These are phyloP conservation scores for Leccinum obscurum DNA, from an alignment of 768 basidiomycete genomes.

Conservation along the genomic window DNA sequence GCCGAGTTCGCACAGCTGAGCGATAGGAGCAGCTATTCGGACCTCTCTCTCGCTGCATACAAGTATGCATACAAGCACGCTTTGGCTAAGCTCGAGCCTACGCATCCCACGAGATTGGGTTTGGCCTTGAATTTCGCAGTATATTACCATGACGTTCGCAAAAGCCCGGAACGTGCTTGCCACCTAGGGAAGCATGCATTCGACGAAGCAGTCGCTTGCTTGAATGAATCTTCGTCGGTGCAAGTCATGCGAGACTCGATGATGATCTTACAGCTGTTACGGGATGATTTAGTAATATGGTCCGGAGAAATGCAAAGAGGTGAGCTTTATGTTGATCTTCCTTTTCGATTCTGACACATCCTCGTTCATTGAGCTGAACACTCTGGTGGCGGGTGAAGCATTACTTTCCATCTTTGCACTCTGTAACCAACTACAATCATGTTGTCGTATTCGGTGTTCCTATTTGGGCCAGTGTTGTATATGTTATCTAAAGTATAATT, in stretches of 20 bases:
- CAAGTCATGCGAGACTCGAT: conserved; percentile 67
- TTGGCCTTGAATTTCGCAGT: conserved; percentile 93
- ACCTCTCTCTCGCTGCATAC: conserved; percentile 80
- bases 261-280: conserved; percentile 78
- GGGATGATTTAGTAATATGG: conserved; percentile 87
- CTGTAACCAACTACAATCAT: conserved; percentile 2
- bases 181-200: conserved; percentile 91
- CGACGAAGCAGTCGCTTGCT: conserved; percentile 80
- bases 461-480: conserved; percentile 7
- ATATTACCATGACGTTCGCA: conserved; percentile 85
- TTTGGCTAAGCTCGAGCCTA: conserved; percentile 64
- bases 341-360: conserved; percentile 15
- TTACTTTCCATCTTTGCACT: background rate
- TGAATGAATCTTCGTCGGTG: conserved; percentile 44
- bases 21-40: conserved; percentile 66
- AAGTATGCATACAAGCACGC: conserved; percentile 86
- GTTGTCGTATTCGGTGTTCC: background rate
- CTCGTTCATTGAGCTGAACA: conserved; percentile 25
- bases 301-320: conserved; percentile 66
- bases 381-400: conserved; percentile 16
- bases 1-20: conserved; percentile 80
- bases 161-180: conserved; percentile 84
- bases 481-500: conserved; percentile 15
- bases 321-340: conserved; percentile 14
- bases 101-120: conserved; percentile 86